phyloP scores from a whole-genome alignment of 1,284 basidiomycete species.

The Mycosarcoma maydis region DNA sequence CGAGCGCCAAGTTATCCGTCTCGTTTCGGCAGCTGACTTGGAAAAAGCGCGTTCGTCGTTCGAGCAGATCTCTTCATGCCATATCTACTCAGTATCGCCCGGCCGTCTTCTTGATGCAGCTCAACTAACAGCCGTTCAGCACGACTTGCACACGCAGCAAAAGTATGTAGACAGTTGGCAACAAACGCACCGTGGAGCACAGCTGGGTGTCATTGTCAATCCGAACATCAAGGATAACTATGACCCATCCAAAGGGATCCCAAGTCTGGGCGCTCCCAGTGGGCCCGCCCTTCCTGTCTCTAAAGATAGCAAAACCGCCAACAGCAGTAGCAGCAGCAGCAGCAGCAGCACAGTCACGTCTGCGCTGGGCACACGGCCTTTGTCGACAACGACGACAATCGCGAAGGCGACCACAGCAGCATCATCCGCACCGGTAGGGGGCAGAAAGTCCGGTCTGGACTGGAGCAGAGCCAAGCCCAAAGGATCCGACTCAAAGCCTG shows the following conservation, averaged over 20 bases:
- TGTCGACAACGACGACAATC: neutral
- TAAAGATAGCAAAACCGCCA: constrained; percentile 17
- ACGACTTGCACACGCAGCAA: constrained; percentile 47
- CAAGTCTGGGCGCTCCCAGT: constrained; percentile 26
- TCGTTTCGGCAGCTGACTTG: constrained; percentile 29
- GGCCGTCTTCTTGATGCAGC: constrained; percentile 35
- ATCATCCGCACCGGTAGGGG: constrained; percentile 1
- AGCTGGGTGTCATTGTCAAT: constrained; percentile 45
- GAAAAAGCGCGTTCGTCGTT: constrained; percentile 27
- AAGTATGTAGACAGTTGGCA: constrained; percentile 48
- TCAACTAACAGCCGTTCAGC: constrained; percentile 49
- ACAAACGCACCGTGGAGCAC: constrained; percentile 40
- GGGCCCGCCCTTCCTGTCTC: constrained; percentile 18
- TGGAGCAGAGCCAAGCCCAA: constrained; percentile 48
- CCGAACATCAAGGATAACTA: constrained; percentile 39
- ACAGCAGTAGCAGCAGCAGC: constrained; percentile 1
- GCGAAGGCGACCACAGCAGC: constrained; percentile 12
- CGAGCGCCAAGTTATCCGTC: constrained; percentile 22
- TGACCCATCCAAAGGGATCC: constrained; percentile 30
- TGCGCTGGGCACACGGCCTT: constrained; percentile 9
- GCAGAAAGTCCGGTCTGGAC: constrained; percentile 25
- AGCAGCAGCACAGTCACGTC: constrained; percentile 16
- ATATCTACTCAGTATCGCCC: constrained; percentile 54
- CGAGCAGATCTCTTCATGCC: constrained; percentile 22
- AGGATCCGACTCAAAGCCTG: constrained; percentile 10